Evolutionary conservation across 108 stramenopile genomes (phyloP), one percentile per base, ranked within the genome.

Genomic region (Chaetoceros muelleri): DNA sequence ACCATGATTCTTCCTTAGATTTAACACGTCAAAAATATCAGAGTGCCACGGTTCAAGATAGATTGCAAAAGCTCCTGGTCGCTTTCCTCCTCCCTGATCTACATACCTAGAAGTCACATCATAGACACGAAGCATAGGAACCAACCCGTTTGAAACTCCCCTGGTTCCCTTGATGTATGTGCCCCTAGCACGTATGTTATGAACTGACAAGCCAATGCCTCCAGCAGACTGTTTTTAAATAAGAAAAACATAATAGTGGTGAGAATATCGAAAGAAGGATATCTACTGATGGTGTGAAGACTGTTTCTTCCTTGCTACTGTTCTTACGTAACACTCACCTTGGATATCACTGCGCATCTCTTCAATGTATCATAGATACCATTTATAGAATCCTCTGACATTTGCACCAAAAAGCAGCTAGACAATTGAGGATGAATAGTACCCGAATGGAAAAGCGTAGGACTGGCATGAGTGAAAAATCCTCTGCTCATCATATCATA

Each of bases 41-140:
- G 95, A 90, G 69, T 98, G 97, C 94, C 95, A 96, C 10, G 97
- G 97, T 64, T 98, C 97, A 0, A 98, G 47, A 69, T 96, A 98
- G 53, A 96, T 66, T 16, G 97, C 97, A 72, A 98, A 93, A 27
- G 95, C 93, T 3, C 97, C 97, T 20, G 94, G 94, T 44, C 97
- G 71, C 64, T 95, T 96, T 20, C 96, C 96, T 8, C 97, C 97
- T 2, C 95, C 97, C 61, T 98, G 98, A 69, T 98, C 91, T 5
- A 98, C 98, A 61, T 97, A 97, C 30, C 96, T 78, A 10, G 93
- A 87, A 24, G 96, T 98, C 27, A 85, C 87, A 76, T 98, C 95
- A 59, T 87, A 98, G 3, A 98, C 95, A 13, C 96, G 84, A n/a
- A 98, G 84, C 96, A 98, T 97, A 18, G 98, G 98, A n/a, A 98